Evolutionary conservation across 169 alveolate genomes (phyloP).

Genomic region (Plasmodium knowlesi): DNA sequence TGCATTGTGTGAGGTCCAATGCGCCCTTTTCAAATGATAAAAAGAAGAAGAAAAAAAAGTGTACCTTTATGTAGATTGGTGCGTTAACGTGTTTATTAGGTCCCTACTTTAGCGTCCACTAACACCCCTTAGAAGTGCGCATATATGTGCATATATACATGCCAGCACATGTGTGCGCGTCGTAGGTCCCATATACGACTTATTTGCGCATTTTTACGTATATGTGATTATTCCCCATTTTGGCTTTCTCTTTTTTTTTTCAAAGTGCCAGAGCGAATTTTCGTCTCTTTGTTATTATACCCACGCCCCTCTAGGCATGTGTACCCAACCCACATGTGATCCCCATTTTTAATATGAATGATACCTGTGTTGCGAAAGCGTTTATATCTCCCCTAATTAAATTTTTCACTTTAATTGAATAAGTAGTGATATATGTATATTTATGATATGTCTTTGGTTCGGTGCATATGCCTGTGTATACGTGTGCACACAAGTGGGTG

Average conservation of each 20-base stretch:
- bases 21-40: conserved; percentile 12
- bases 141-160: background rate
- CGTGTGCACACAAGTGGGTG: background rate
- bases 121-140: background rate
- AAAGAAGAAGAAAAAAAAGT: conserved; percentile 75
- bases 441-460: background rate
- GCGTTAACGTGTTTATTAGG: background rate
- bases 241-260: background rate
- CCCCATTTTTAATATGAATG: background rate
- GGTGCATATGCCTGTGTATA: background rate
- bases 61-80: conserved; percentile 51
- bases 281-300: background rate
- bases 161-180: background rate
- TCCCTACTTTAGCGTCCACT: background rate
- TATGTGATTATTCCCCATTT: background rate
- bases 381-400: background rate
- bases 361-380: background rate
- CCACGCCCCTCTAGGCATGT: background rate
- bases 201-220: background rate
- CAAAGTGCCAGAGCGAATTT: background rate
- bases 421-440: conserved; percentile 5
- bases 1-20: conserved; percentile 12
- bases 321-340: background rate
- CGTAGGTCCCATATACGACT: background rate
- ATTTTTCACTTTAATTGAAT: background rate